phyloP scores from a whole-genome alignment of 495 filamentous ascomycete genomes.

The Penicillium samsonianum region DNA sequence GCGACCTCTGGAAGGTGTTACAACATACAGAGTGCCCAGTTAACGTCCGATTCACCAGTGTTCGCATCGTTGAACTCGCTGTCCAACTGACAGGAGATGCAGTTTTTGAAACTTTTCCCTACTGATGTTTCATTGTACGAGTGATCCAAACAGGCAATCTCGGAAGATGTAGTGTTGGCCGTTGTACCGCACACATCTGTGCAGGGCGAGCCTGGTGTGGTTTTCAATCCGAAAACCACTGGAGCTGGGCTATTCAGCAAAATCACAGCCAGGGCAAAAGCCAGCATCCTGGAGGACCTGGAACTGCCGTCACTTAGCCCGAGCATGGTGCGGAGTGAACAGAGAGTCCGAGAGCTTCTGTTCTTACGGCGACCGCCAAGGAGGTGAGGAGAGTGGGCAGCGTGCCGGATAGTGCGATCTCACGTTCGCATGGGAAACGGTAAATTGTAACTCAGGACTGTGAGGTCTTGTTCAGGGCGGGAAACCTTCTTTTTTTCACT shows the following conservation, averaged over 20 bases:
- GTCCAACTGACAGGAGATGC: conserved; percentile 59
- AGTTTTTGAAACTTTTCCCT: conserved; percentile 57
- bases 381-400: conserved; percentile 9
- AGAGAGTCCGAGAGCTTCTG: conserved; percentile 10
- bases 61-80: conserved; percentile 51
- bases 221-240: conserved; percentile 29
- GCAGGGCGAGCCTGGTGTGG: conserved; percentile 56
- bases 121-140: conserved; percentile 43
- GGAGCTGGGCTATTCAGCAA: conserved; percentile 26
- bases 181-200: conserved; percentile 48
- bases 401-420: conserved; percentile 18
- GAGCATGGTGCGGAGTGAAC: conserved; percentile 19
- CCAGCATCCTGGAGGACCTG: conserved; percentile 12
- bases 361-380: conserved; percentile 13
- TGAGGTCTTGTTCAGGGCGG: conserved; percentile 10
- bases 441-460: conserved; percentile 4
- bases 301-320: conserved; percentile 12
- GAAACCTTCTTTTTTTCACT: conserved; percentile 36
- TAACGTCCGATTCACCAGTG: conserved; percentile 55
- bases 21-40: conserved; percentile 62
- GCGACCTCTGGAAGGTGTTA: neutral
- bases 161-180: conserved; percentile 47
- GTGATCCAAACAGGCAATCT: conserved; percentile 57
- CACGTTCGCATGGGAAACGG: conserved; percentile 26
- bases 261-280: conserved; percentile 14